A percentile compares a stretch with the other conserved stretches of the same genome.
phyloP scores from a whole-genome alignment of 306 rosid genomes.

The Begonia peltatifolia region DNA sequence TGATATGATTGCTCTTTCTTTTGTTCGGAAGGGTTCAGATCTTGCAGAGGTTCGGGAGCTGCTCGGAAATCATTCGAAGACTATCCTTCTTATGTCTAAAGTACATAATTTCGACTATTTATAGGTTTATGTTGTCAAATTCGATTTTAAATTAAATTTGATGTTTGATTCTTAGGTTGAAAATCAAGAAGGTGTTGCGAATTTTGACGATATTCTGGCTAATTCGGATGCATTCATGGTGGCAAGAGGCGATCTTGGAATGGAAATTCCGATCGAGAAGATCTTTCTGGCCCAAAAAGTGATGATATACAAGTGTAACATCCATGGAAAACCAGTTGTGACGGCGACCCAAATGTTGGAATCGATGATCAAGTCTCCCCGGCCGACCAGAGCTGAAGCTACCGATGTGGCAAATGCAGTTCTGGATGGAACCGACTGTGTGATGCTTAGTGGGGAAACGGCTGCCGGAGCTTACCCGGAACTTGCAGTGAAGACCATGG shows the following conservation, averaged over 20 bases:
- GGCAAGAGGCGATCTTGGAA: constrained; percentile 96
- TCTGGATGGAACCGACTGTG: constrained; percentile 87
- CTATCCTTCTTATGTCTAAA: constrained; percentile 92
- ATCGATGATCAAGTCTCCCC: constrained; percentile 66
- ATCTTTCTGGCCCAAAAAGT: constrained; percentile 97
- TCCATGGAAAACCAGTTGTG: constrained; percentile 97
- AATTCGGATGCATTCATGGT: constrained; percentile 97
- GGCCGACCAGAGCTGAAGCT: constrained; percentile 73
- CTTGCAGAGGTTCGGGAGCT: constrained; percentile 69
- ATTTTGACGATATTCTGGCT: constrained; percentile 91
- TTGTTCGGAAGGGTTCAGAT: constrained; percentile 91
- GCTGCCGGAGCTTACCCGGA: constrained; percentile 96
- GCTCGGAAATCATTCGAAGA: constrained; percentile 77
- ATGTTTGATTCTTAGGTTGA: constrained; percentile 55
- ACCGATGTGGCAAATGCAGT: constrained; percentile 85
- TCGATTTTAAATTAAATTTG: neutral
- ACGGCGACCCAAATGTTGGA: constrained; percentile 97
- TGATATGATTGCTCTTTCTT: constrained; percentile 95
- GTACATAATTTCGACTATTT: constrained; percentile 16
- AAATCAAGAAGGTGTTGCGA: constrained; percentile 97
- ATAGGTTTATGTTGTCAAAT: neutral
- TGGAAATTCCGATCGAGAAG: constrained; percentile 99
- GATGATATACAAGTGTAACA: constrained; percentile 97
- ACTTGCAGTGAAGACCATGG: constrained; percentile 73
- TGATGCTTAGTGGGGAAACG: constrained; percentile 88